These are phyloP conservation scores for Angomonas ambiguus DNA, from an alignment of 208 protist species.

Conservation along the genomic window DNA sequence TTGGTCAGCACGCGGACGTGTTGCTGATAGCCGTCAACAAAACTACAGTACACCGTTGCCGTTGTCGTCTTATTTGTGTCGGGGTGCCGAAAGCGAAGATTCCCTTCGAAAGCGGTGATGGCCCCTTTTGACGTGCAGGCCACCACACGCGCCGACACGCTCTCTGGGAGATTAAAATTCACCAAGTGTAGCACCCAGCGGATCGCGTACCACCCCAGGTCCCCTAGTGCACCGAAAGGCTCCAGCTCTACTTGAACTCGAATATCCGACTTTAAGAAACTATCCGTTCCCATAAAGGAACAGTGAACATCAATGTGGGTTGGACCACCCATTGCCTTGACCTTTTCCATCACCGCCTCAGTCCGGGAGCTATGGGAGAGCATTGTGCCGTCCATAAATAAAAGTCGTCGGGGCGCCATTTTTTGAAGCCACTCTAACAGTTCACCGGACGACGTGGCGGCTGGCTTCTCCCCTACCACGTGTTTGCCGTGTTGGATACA, in stretches of 20 bases:
- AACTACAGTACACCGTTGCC: conserved; percentile 61
- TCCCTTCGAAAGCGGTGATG: conserved; percentile 54
- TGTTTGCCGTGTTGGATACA: conserved; percentile 60
- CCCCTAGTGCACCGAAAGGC: conserved; percentile 59
- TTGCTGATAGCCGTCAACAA: conserved; percentile 49
- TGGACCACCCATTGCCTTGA: conserved; percentile 29
- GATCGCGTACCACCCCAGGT: conserved; percentile 78
- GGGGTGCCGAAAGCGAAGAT: conserved; percentile 40
- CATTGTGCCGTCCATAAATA: conserved; percentile 71
- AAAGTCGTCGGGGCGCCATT: conserved; percentile 35
- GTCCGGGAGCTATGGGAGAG: conserved; percentile 52
- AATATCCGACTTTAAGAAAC: conserved; percentile 57
- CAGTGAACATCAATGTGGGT: conserved; percentile 50
- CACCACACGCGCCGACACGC: conserved; percentile 43
- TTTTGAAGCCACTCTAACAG: conserved; percentile 42
- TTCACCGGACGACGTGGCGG: conserved; percentile 25
- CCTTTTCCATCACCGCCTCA: conserved; percentile 31
- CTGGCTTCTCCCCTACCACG: conserved; percentile 67
- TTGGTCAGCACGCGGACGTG: conserved; percentile 39
- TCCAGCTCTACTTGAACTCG: conserved; percentile 49
- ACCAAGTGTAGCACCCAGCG: conserved; percentile 62
- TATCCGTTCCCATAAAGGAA: conserved; percentile 37
- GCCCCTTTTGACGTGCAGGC: conserved; percentile 38
- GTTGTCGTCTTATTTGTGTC: conserved; percentile 21
- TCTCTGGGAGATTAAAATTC: conserved; percentile 43